Conservation (phyloP, 192 early-diverging fungal species). For the Coemansia sp. region DNA sequence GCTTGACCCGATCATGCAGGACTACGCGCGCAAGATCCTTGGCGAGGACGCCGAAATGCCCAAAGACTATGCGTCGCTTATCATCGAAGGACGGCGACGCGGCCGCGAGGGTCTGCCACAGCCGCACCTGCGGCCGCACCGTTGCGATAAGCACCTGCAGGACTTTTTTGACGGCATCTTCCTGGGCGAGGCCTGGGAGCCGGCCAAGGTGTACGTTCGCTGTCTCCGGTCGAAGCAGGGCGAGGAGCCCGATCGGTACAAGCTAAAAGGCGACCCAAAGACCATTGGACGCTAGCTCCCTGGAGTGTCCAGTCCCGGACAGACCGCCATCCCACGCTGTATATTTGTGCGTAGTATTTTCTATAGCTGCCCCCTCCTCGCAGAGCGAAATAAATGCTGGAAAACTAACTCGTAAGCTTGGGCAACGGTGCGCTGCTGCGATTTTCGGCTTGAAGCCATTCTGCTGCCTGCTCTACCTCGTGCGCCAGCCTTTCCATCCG, state of each 20-base stretch:
- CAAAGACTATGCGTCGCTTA: constrained; percentile 25
- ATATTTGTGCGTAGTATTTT: no score
- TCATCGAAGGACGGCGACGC: constrained; percentile 36
- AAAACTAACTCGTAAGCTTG: not conserved
- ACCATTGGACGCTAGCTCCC: constrained; percentile 14
- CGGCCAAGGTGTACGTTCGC: constrained; percentile 29
- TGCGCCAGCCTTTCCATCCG: constrained; percentile 41
- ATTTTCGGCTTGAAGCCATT: not conserved
- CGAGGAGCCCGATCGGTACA: constrained; percentile 49
- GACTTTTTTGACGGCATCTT: constrained; percentile 47
- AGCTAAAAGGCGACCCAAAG: constrained; percentile 18
- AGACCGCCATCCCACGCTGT: no score
- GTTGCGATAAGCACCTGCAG: constrained; percentile 45
- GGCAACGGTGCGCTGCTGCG: not conserved
- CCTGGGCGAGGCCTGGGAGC: constrained; percentile 24
- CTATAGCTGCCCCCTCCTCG: no score
- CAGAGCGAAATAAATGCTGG: no score
- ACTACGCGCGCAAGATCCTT: constrained; percentile 36
- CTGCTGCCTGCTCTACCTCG: constrained; percentile 24
- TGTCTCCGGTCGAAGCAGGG: constrained; percentile 40
- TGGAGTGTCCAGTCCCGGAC: not conserved
- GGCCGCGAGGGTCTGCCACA: constrained; percentile 43
- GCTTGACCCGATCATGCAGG: constrained; percentile 30
- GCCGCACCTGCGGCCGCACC: constrained; percentile 41
- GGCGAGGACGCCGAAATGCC: constrained; percentile 39